Evolutionary conservation across 2,329 filamentous ascomycete species (phyloP).

Genomic region (Neurospora sp.): DNA sequence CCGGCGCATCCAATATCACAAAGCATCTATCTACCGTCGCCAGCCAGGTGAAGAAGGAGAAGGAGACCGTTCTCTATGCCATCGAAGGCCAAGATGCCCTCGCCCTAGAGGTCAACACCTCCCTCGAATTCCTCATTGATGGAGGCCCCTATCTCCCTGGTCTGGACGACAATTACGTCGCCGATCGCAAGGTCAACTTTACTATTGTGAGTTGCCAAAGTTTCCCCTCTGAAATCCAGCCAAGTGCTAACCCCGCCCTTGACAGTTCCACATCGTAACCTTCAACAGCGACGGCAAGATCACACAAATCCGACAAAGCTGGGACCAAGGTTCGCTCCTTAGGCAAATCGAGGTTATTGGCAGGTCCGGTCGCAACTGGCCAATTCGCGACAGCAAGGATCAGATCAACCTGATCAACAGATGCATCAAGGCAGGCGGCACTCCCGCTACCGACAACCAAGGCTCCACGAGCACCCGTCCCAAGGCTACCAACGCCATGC

Average conservation of each 20-base stretch:
- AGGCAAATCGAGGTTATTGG: conserved; percentile 94
- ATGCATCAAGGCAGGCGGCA: conserved; percentile 39
- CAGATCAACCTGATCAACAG: conserved; percentile 67
- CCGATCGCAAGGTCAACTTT: conserved; percentile 69
- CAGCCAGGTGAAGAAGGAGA: conserved; percentile 72
- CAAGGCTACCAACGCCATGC: conserved; percentile 43
- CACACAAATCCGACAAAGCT: conserved; percentile 75
- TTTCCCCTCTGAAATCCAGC: not conserved
- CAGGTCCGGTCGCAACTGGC: conserved; percentile 84
- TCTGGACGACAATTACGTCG: conserved; percentile 88
- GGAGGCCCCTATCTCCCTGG: conserved; percentile 82
- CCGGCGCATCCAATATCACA: conserved; percentile 63
- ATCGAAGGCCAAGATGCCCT: conserved; percentile 63
- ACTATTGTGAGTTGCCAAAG: conserved; percentile 60
- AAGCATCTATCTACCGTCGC: conserved; percentile 67
- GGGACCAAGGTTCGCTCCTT: conserved; percentile 89
- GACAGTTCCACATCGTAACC: conserved; percentile 74
- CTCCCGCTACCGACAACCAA: conserved; percentile 1
- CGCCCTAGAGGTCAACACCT: conserved; percentile 71
- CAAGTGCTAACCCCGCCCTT: conserved; percentile 10
- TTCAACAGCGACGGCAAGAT: conserved; percentile 75
- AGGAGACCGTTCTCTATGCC: conserved; percentile 62
- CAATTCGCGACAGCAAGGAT: conserved; percentile 77
- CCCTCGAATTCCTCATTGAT: conserved; percentile 67
- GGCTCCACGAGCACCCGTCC: conserved; percentile 24